Conservation (phyloP, 1,284 basidiomycete genomes). For the Ganoderma meredithae region DNA sequence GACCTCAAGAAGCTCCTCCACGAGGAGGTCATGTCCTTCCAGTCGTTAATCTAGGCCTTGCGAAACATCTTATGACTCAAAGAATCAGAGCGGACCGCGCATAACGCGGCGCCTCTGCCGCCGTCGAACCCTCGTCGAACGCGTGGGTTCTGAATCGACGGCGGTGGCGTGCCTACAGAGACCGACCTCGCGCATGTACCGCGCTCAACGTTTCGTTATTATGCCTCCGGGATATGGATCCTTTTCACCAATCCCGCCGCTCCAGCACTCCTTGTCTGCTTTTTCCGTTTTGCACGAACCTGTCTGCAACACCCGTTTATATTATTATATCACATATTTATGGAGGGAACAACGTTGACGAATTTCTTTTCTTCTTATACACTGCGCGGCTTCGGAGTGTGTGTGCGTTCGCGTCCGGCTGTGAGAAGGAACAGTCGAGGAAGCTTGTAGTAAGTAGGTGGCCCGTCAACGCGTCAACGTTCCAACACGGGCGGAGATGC, state of each 20-base stretch:
- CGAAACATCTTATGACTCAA: slow-evolving; percentile 17
- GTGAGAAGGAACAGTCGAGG: background rate
- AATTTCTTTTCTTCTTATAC: background rate
- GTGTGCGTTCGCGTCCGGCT: background rate
- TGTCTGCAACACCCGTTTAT: slow-evolving; percentile 18
- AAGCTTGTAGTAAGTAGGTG: background rate
- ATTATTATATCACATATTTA: slow-evolving; percentile 33
- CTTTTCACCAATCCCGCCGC: background rate
- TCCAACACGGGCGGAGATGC: background rate
- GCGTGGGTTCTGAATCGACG: background rate
- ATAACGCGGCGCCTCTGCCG: background rate
- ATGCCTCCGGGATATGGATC: background rate
- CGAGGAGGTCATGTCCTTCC: slow-evolving; percentile 74
- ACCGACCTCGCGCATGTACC: background rate
- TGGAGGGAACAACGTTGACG: slow-evolving; percentile 27
- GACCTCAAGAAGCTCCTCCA: slow-evolving; percentile 76
- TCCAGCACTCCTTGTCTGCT: background rate
- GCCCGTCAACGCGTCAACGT: background rate
- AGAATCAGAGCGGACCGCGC: background rate
- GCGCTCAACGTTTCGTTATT: too few species aligned
- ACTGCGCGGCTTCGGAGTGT: background rate
- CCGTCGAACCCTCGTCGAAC: background rate
- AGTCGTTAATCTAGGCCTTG: slow-evolving; percentile 55
- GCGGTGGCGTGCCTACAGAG: background rate
- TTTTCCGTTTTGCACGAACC: too few species aligned